phyloP scores from a whole-genome alignment of 306 rosid species.

The Hippophae rhamnoides region DNA sequence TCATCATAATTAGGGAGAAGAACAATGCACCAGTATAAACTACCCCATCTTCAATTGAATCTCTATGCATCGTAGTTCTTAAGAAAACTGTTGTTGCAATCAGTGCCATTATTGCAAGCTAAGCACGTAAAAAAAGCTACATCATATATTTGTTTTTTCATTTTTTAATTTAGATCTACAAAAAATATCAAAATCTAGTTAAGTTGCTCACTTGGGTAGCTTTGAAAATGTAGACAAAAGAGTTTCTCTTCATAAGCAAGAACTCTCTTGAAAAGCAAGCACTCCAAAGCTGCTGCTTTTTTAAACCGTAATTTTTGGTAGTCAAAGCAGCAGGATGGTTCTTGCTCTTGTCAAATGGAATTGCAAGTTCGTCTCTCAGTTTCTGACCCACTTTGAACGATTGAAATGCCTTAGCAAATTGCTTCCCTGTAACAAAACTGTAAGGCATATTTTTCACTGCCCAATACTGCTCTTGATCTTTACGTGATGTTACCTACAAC shows the following conservation, averaged over 20 bases:
- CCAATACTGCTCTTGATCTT: constrained; percentile 49
- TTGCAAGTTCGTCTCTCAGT: constrained; percentile 26
- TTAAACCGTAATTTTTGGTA: constrained; percentile 20
- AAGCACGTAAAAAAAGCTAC: constrained; percentile 1
- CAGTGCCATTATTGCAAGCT: constrained; percentile 39
- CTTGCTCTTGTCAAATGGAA: constrained; percentile 30
- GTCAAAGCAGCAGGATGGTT: constrained; percentile 42
- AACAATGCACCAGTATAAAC: constrained; percentile 30
- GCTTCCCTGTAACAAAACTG: constrained; percentile 16
- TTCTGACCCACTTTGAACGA: constrained; percentile 28
- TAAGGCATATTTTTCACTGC: constrained; percentile 20
- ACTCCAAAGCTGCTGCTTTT: constrained; percentile 22
- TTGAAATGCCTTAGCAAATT: constrained; percentile 28
- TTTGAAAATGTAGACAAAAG: constrained; percentile 35
- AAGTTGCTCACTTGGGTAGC: constrained; percentile 23
- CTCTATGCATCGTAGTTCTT: constrained; percentile 57
- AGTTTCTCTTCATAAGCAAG: constrained; percentile 39
- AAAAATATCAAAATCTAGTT: neutral
- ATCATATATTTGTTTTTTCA: neutral
- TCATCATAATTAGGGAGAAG: constrained; percentile 9
- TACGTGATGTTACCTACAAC: constrained; percentile 35
- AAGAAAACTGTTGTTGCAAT: constrained; percentile 48
- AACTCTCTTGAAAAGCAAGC: constrained; percentile 35
- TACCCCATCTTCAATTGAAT: constrained; percentile 39
- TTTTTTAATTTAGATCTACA: neutral